A percentile compares a stretch with the other conserved stretches of the same genome.
Evolutionary conservation across 2,329 filamentous ascomycete species (phyloP).

Genomic region (Ophiosphaerella korrae): DNA sequence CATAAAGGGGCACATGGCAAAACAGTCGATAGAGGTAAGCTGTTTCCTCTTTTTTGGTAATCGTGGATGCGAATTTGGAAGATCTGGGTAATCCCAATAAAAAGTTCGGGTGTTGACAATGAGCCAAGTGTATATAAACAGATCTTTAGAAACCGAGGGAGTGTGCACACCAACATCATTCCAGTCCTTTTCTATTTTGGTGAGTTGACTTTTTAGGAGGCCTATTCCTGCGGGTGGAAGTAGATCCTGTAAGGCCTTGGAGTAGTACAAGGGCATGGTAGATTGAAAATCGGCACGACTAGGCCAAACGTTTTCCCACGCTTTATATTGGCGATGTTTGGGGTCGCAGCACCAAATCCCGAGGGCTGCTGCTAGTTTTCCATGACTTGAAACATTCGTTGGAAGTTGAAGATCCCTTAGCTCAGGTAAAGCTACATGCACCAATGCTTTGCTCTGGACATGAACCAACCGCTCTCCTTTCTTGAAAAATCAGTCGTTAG

Average conservation of each 20-base stretch:
- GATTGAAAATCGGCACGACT: constrained; percentile 62
- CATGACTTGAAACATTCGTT: constrained; percentile 67
- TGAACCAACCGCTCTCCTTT: constrained; percentile 66
- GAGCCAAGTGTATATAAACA: constrained; percentile 63
- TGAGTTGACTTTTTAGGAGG: constrained; percentile 61
- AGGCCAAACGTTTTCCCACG: constrained; percentile 73
- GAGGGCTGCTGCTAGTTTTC: constrained; percentile 72
- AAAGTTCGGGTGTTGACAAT: constrained; percentile 66
- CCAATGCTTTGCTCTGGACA: constrained; percentile 66
- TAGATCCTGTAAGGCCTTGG: constrained; percentile 45
- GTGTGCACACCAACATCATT: constrained; percentile 49
- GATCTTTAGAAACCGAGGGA: constrained; percentile 49
- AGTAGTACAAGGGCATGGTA: constrained; percentile 64
- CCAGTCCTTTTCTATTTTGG: constrained; percentile 60
- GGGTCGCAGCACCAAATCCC: constrained; percentile 52
- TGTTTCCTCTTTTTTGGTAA: constrained; percentile 49
- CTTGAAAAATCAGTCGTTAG: constrained; percentile 47
- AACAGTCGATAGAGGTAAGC: constrained; percentile 60
- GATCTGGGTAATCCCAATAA: constrained; percentile 56
- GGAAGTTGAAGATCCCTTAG: constrained; percentile 59
- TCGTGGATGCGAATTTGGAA: constrained; percentile 47
- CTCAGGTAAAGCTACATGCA: constrained; percentile 63
- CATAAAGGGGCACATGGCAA: constrained; percentile 73
- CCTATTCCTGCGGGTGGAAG: constrained; percentile 45
- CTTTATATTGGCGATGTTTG: constrained; percentile 52